Base-by-base conservation (phyloP, 805 yeast genomes). In the Lipomyces yamadae region DNA sequence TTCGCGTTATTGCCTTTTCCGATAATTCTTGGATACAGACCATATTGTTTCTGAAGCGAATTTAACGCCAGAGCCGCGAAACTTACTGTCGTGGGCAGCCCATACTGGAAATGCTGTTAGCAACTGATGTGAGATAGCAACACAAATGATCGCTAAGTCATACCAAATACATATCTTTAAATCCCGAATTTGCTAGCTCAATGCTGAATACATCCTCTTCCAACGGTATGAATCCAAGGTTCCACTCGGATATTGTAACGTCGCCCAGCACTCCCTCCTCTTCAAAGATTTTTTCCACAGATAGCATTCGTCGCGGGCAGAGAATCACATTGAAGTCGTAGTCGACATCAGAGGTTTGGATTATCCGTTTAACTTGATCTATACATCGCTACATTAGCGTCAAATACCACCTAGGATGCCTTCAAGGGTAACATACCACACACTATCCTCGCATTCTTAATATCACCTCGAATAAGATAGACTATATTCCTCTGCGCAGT, bases 1-100 rank as follows among this genome's bases (percentile, higher is more conserved):
- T 79, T 75, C 0, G 93, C 82, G 59, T 81, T 80, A 34, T 80
- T 78, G 0, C 97, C 97, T 71, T 88, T 85, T 13, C 86, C 83
- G 56, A 81, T 85, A 2, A 83, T 76, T 65, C 87, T 85, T 52
- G 88, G 86, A 37, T 87, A 77, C 65, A 76, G 79, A 45, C 80
- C 83, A 62, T 77, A 85, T 61, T 70, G 45, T 2, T 75, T 65
- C 60, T 84, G 81, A 11, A 88, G 66, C 32, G 80, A 77, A 15
- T 88, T 75, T 48, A 90, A 72, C 0, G 86, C 78, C 37, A 81
- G 77, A 0, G 90, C 84, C 2, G 89, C 72, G 56, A 76, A 72
- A 33, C 84, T 79, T 0, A 87, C 77, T 6, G 85, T 68, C 5
- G 71, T 66, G 2, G 71, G 71, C 13, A 68, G 53, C 1, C 66